Base-by-base conservation (phyloP, 106 monocot genomes). In the Dendrobium catenatum region DNA sequence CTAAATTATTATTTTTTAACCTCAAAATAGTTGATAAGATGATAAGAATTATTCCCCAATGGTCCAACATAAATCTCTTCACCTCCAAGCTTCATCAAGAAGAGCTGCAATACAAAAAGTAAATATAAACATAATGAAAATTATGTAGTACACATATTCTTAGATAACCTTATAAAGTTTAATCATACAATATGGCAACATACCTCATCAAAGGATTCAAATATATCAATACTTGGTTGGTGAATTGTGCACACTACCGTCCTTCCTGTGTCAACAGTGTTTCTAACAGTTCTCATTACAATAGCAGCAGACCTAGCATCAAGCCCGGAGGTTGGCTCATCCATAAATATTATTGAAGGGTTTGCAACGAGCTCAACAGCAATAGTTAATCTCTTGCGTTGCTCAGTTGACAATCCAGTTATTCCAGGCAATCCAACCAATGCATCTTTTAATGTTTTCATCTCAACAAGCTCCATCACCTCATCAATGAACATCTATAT, bases 61-160 rank as follows among this genome's bases (percentile, higher is more conserved):
- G 89, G 89, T 49, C 89, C 89, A 1, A 87, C 89, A 58, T 87
- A 90, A 64, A 90, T 87, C 55, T 90, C 90, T 83, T 90, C 90
- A 26, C 90, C 90, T 26, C 87, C 90, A 27, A 82, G 68, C 68
- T 85, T 89, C 86, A 89, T 40, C 8, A 87, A 78, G 40, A 89
- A 85, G 40, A 89, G 80, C 89, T 89, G 84, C 64, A 80, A 61
- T 49, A 11, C 46, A 46, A 7, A 7, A 77, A 29, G 18, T 15
- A 19, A 9, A 48, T 17, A 43, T 11, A 48, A 46, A 24, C 29
- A 47, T 48, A 46, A 9, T 37, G 46, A 76, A 15, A 46, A 11
- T 20, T n/a, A 19, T 22, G 29, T 3, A 37, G 37, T 37, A 37
- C 17, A 40, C 72, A 33, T n/a, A 9, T 37, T 37, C 3, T 2